phyloP scores from a whole-genome alignment of 2,329 filamentous ascomycete species.

The Phialophora macrospora region DNA sequence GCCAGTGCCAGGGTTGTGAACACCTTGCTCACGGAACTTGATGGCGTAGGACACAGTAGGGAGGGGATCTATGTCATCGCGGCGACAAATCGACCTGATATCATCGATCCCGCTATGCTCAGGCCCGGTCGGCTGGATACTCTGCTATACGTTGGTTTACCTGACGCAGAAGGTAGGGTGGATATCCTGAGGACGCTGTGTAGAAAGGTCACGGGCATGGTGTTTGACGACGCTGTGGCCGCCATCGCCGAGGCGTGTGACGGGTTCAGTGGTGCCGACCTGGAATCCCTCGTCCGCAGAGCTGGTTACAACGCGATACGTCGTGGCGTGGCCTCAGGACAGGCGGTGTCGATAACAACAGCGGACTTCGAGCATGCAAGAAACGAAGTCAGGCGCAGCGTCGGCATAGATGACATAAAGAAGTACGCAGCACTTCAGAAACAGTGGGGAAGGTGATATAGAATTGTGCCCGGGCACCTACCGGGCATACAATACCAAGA shows the following conservation, averaged over 20 bases:
- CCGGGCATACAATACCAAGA: background rate
- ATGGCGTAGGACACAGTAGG: conserved; percentile 75
- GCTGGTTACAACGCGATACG: conserved; percentile 64
- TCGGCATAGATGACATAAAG: conserved; percentile 61
- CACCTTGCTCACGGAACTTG: conserved; percentile 89
- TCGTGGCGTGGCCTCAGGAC: conserved; percentile 30
- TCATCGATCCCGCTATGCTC: conserved; percentile 94
- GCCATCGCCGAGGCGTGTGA: conserved; percentile 73
- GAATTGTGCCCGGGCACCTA: background rate
- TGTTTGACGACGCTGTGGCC: conserved; percentile 61
- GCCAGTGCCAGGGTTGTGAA: conserved; percentile 90
- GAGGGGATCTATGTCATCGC: conserved; percentile 92
- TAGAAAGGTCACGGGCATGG: conserved; percentile 55
- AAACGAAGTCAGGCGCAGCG: conserved; percentile 36
- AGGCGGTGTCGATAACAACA: conserved; percentile 21
- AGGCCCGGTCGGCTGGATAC: conserved; percentile 87
- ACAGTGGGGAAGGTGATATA: conserved; percentile 49
- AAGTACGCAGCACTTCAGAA: conserved; percentile 62
- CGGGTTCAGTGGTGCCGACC: conserved; percentile 75
- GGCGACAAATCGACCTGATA: conserved; percentile 92
- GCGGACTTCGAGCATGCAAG: conserved; percentile 35
- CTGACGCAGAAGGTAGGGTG: conserved; percentile 75
- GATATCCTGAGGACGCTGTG: conserved; percentile 78
- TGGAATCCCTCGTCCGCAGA: conserved; percentile 63
- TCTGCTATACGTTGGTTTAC: conserved; percentile 86